These are phyloP conservation scores for Didymella segeticola DNA, from an alignment of 2,329 filamentous ascomycete species.

Conservation along the genomic window DNA sequence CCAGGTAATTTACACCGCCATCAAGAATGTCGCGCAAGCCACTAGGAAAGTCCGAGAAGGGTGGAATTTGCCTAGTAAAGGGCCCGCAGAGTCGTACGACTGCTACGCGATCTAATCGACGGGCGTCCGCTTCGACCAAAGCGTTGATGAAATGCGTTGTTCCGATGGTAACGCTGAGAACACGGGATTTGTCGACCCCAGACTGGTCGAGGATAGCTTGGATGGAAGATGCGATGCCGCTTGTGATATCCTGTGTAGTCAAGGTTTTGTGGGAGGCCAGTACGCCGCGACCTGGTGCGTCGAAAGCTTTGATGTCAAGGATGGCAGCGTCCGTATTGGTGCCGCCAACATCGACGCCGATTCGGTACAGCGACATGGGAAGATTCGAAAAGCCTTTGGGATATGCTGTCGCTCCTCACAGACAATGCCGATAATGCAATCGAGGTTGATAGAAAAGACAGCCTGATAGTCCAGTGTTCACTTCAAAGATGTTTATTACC, in stretches of 20 bases:
- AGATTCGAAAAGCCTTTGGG: no score
- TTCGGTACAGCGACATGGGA: no score
- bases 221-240: constrained; percentile 44
- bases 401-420: no score
- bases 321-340: constrained; percentile 48
- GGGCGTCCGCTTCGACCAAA: constrained; percentile 57
- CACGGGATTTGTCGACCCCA: constrained; percentile 33
- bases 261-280: constrained; percentile 47
- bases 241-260: constrained; percentile 45
- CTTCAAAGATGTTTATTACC: no score
- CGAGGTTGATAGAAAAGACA: no score
- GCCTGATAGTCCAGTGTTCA: no score
- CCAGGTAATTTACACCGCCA: constrained; percentile 53
- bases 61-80: constrained; percentile 57
- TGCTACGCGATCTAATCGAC: constrained; percentile 59
- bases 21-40: constrained; percentile 54
- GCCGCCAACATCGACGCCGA: constrained; percentile 55
- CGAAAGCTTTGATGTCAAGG: constrained; percentile 36
- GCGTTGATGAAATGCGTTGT: constrained; percentile 62
- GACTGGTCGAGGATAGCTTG: constrained; percentile 43
- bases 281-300: constrained; percentile 36
- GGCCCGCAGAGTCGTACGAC: constrained; percentile 59
- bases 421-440: no score
- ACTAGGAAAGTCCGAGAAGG: constrained; percentile 57
- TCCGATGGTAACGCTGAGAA: constrained; percentile 57